Base-by-base conservation (phyloP, 1,139 yeast species). In the Pichia sp. region DNA sequence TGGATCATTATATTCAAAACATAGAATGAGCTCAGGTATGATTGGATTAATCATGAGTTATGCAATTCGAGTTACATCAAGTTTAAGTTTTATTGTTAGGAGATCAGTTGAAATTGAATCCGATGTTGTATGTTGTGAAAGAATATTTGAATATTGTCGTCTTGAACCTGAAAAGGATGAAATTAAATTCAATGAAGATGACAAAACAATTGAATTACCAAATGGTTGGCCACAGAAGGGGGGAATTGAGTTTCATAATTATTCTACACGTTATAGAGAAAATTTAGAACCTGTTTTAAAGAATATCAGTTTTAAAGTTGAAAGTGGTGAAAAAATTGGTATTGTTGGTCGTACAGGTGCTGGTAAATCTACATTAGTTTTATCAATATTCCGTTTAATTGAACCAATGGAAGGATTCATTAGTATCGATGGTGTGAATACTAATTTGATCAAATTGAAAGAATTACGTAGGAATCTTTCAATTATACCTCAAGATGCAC, bases 321-420 rank as follows among this genome's bases (percentile, higher is more conserved):
- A 69, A 24, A 68, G 85, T 4, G 64, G 64, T 15, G 91, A 84
- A 51, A 84, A 84, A 54, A 66, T 84, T 48, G 94, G 94, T 34
- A 77, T 84, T 47, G 91, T 83, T 15, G 95, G 95, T 9, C 70
- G 95, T 50, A 84, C 94, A 0, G 95, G 95, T 33, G 89, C 93
- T 1, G 95, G 95, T 19, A 84, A 84, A 58, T 77, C 85, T 28
- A 75, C 89, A 2, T 62, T 84, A 37, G 77, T 85, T 1, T 60
- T 82, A 52, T 82, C 91, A 0, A 59, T 84, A n/a, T 84, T 82
- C 64, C 68, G 95, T 48, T 67, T 84, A 46, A 70, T 84, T 41
- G 91, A 83, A 53, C 76, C 89, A 0, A 66, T 66, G 3, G 62
- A 53, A 2, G 93, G 93, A 2, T 50, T 61, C 12, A 72, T 77